Conservation (phyloP, 495 filamentous ascomycete species). For the Parathielavia appendiculata region DNA sequence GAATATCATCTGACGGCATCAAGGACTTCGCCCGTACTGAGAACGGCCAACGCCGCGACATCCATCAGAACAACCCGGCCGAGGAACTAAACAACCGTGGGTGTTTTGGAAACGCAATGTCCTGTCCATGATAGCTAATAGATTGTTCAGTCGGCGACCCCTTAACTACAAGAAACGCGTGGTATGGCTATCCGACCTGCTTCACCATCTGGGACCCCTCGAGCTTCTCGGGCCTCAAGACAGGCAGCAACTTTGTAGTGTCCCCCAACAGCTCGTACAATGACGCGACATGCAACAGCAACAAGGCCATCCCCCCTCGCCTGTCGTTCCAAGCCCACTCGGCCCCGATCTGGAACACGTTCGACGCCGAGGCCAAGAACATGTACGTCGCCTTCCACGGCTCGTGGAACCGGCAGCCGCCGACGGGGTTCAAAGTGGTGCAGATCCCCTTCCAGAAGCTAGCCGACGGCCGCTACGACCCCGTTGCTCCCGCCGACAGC, state of each 20-base stretch:
- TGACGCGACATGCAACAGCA: constrained; percentile 46
- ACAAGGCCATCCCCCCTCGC: constrained; percentile 41
- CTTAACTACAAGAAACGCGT: constrained; percentile 33
- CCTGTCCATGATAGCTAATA: neutral
- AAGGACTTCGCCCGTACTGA: constrained; percentile 35
- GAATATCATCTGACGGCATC: neutral
- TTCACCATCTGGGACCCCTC: constrained; percentile 56
- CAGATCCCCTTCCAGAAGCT: constrained; percentile 36
- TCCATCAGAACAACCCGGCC: constrained; percentile 62
- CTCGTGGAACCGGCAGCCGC: constrained; percentile 47
- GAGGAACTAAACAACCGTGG: constrained; percentile 67
- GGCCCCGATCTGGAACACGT: constrained; percentile 53
- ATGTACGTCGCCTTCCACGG: constrained; percentile 60
- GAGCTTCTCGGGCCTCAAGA: constrained; percentile 41
- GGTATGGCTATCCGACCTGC: constrained; percentile 68
- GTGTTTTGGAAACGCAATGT: constrained; percentile 21
- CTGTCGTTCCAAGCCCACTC: constrained; percentile 54
- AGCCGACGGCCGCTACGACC: constrained; percentile 34
- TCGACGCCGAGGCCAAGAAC: constrained; percentile 42
- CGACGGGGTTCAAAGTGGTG: constrained; percentile 39
- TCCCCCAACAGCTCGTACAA: constrained; percentile 43
- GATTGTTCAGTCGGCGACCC: constrained; percentile 33
- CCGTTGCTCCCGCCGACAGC: constrained; percentile 35
- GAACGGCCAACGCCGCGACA: constrained; percentile 47
- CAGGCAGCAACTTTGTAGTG: constrained; percentile 49